A percentile compares a stretch with the other conserved stretches of the same genome.
Evolutionary conservation across 345 rosid genomes (phyloP).

Genomic region (Pelargonium nanum): DNA sequence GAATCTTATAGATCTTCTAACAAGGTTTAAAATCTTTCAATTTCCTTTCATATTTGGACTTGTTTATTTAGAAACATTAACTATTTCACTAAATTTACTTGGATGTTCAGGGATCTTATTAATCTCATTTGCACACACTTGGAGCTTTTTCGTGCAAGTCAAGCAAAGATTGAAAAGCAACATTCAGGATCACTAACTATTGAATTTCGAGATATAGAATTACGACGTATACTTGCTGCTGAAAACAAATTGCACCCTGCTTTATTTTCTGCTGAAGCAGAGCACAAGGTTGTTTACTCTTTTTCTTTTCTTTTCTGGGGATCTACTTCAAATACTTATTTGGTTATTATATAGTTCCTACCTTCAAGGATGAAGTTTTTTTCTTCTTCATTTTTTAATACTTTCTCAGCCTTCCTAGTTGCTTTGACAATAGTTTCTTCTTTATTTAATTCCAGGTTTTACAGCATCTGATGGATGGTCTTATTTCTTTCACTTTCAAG

Average conservation of each 20-base stretch:
- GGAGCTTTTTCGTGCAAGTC: slow-evolving; percentile 72
- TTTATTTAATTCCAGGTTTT: slow-evolving; percentile 52
- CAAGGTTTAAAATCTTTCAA: slow-evolving; percentile 40
- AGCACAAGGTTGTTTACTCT: slow-evolving; percentile 88
- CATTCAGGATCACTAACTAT: slow-evolving; percentile 34
- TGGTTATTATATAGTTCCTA: slow-evolving; percentile 11
- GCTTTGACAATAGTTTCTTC: slow-evolving; percentile 8
- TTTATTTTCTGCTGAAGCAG: slow-evolving; percentile 78
- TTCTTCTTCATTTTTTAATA: too few relatives aligned
- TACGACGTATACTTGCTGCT: slow-evolving; percentile 50
- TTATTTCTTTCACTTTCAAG: slow-evolving; percentile 68
- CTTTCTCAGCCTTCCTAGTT: slow-evolving; percentile 4
- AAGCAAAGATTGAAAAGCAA: slow-evolving; percentile 57
- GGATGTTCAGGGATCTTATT: slow-evolving; percentile 74
- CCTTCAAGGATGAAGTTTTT: background rate
- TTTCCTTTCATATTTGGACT: background rate
- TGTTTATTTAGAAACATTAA: background rate
- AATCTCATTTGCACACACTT: slow-evolving; percentile 58
- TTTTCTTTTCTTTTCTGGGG: background rate
- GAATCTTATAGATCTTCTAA: slow-evolving; percentile 76
- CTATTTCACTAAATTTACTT: slow-evolving; percentile 23
- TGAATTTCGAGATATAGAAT: slow-evolving; percentile 56
- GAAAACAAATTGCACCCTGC: slow-evolving; percentile 95
- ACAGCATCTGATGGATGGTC: slow-evolving; percentile 81
- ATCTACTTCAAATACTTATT: background rate